Evolutionary conservation across 106 monocot species (phyloP), one percentile per base, ranked within the genome.

Genomic region (Cymbidium sinense): DNA sequence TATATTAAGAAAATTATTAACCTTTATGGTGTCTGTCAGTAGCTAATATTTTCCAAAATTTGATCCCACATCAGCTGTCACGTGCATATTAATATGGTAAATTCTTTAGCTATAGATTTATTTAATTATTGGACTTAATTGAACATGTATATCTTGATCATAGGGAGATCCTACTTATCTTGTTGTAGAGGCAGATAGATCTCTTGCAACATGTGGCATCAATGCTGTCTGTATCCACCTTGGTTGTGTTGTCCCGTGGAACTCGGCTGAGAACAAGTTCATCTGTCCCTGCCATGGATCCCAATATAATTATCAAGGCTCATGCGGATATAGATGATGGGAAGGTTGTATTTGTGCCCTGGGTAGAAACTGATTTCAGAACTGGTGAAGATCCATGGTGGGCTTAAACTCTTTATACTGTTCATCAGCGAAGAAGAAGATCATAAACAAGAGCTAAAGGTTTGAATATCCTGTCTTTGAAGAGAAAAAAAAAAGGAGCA

Each of bases 91-190:
- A 17, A 12, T 11, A 13, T 47, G 47, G 47, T 47, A 47, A 13
- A 2, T 47, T 47, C 13, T 47, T 47, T 39, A 47, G 13, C 47
- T 47, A 47, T 47, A 1, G 13, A 47, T 47, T 47, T 47, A 47
- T 47, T 47, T 47, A 61, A 62, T 8, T 27, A 2, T n/a, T 3
- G 54, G 54, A 18, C 21, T 54, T 19, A 54, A 54, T 54, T 71
- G 25, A 72, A 9, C 13, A 15, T 43, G n/a, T 39, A 25, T 43
- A 43, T 73, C 4, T 50, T 50, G 10, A 34, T 73, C 80, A 67
- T 88, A 96, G 96, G 96, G 96, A 80, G 96, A 98, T 84, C 94
- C 94, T 72, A 98, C 96, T 11, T 98, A 94, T 81, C 89, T 98
- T 35, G 89, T 98, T 39, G 91, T 98, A 50, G 96, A 98, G 88